Conservation (phyloP, 73 alveolate species). For the Tetrahymena malaccensis region DNA sequence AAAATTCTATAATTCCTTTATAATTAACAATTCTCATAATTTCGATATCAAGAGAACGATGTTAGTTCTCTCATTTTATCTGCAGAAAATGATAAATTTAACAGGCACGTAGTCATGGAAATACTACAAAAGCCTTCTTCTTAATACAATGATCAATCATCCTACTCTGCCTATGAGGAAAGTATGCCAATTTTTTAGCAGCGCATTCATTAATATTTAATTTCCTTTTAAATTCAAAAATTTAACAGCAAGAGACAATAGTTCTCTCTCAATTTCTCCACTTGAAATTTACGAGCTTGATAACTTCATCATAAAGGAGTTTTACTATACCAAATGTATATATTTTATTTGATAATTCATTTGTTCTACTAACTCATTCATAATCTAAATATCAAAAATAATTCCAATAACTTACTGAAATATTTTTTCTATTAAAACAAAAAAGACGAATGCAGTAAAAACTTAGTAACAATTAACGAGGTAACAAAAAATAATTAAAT, state of each 20-base stretch:
- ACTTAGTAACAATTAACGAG: not conserved
- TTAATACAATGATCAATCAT: not conserved
- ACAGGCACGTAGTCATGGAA: not conserved
- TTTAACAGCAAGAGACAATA: not conserved
- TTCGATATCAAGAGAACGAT: not conserved
- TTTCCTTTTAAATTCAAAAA: not conserved
- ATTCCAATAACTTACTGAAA: not conserved
- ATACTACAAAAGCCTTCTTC: not conserved
- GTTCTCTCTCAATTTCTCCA: not conserved
- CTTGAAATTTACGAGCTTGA: not conserved
- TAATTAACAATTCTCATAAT: not conserved
- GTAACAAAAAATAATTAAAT: too few species aligned
- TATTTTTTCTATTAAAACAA: not conserved
- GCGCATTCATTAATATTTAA: not conserved
- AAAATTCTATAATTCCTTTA: not conserved
- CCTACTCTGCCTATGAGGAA: not conserved
- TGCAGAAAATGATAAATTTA: not conserved
- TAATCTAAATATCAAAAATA: not conserved
- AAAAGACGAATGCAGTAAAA: not conserved
- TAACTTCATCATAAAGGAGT: not conserved
- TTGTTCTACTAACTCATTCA: not conserved
- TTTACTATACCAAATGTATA: not conserved
- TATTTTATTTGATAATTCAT: not conserved
- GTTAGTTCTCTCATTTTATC: not conserved
- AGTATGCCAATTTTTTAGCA: not conserved